Percentiles rank a stretch among this genome's conserved stretches.
Evolutionary conservation across 345 rosid genomes (phyloP).

Genomic region (Anastatica hierochuntica): DNA sequence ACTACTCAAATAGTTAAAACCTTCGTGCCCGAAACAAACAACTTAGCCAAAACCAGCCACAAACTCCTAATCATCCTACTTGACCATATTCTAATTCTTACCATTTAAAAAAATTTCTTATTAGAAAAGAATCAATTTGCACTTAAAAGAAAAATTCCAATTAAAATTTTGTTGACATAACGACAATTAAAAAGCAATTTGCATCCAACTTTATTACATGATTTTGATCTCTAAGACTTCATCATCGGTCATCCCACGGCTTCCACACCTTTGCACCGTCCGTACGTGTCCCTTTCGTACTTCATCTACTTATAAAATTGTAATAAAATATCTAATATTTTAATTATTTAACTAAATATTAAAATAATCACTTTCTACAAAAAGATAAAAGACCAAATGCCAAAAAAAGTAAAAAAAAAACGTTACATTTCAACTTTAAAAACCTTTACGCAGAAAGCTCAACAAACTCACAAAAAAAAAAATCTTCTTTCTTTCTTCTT

Average conservation of each 20-base stretch:
- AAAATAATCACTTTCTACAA: conserved; percentile 8
- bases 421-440: conserved; percentile 10
- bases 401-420: neutral
- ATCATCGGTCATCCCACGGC: too few relatives aligned
- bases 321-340: neutral
- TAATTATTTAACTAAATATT: neutral
- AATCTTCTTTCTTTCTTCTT: too few relatives aligned
- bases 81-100: neutral
- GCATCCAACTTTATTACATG: too few relatives aligned
- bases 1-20: too few relatives aligned
- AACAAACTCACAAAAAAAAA: neutral
- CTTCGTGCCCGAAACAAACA: neutral
- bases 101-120: too few relatives aligned
- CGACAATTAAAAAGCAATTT: neutral
- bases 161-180: too few relatives aligned
- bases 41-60: neutral
- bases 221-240: too few relatives aligned
- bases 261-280: conserved; percentile 10
- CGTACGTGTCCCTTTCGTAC: conserved; percentile 23
- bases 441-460: conserved; percentile 7
- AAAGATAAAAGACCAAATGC: conserved; percentile 8
- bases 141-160: too few relatives aligned
- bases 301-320: too few relatives aligned
- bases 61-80: conserved; percentile 4
- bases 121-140: too few relatives aligned